Percentiles rank a stretch among this genome's conserved stretches.
Evolutionary conservation across 495 filamentous ascomycete genomes (phyloP).

Genomic region (Lentithecium fluviatile): DNA sequence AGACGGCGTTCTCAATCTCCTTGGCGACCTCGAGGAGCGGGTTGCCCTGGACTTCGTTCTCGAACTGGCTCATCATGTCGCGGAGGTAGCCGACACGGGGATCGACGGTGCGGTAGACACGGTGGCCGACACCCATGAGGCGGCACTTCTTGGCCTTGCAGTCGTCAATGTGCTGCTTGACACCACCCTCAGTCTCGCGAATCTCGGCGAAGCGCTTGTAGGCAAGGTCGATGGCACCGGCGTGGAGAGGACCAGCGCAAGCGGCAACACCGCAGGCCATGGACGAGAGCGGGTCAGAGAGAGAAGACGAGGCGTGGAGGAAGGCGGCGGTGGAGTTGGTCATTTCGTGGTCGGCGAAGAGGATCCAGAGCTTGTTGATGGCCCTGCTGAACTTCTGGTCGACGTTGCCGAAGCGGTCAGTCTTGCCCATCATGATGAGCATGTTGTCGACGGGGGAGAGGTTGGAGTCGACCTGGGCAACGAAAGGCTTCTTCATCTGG

Average conservation of each 20-base stretch:
- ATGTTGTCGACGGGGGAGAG: conserved; percentile 2
- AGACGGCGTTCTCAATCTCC: conserved; percentile 51
- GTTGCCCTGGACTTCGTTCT: conserved; percentile 29
- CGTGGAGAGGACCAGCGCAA: conserved; percentile 14
- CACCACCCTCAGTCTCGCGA: not conserved
- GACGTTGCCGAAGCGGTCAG: conserved; percentile 3
- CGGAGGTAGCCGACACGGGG: not conserved
- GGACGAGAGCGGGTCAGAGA: conserved; percentile 18
- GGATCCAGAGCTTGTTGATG: conserved; percentile 19
- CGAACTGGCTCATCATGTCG: not conserved
- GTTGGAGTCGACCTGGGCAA: not conserved
- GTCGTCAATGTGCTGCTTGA: conserved; percentile 5
- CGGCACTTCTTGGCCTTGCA: conserved; percentile 8
- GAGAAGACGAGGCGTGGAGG: conserved; percentile 8
- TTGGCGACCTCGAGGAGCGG: conserved; percentile 52
- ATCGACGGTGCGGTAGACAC: conserved; percentile 14
- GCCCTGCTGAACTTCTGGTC: not conserved
- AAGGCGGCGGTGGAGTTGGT: conserved; percentile 19
- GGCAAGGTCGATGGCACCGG: conserved; percentile 18
- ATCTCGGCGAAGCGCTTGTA: conserved; percentile 6
- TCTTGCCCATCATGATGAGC: conserved; percentile 7
- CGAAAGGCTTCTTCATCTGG: not conserved
- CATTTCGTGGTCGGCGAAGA: conserved; percentile 22
- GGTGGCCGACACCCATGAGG: conserved; percentile 16
- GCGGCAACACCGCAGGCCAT: not conserved